Base-by-base conservation (phyloP, 2,329 filamentous ascomycete species). In the Pochonia chlamydosporia region DNA sequence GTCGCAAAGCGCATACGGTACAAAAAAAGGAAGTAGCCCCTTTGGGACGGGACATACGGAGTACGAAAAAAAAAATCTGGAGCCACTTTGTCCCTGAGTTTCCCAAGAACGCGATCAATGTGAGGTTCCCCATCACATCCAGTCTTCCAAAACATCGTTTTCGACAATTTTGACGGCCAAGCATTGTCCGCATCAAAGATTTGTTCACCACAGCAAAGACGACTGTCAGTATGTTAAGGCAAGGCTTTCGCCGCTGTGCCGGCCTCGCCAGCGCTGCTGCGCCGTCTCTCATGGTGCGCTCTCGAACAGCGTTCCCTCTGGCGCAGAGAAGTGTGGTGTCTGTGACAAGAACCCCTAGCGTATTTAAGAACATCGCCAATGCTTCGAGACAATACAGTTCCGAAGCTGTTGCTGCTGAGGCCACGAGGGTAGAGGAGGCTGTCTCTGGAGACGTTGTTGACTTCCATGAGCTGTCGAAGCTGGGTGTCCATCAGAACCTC, bases 401-500 rank as follows among this genome's bases (percentile, higher is more conserved):
- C 31, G 70, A 70, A 49, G 63, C 68, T 4, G 51, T 54, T 16
- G 65, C 60, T 10, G 53, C 54, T 36, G 59, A 59, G 11, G 26
- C 51, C 3, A 51, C 43, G 28, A 23, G 23, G 9, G 40, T 24
- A 24, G 42, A 51, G 8, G 46, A 33, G 5, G 47, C 43, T 21
- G 23, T 59, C 9, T 46, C 56, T 2, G 62, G 55, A 13, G 58
- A 61, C 11, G 42, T 66, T 46, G 63, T 65, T 21, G 59, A 62
- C 5, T 82, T 82, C 54, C 53, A 52, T 10, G 72, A 78, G 2
- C 66, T 82, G 10, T 35, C 52, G 3, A 49, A 58, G 1, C 53
- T 74, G 16, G 75, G 73, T 26, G 78, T 95, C 36, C 74, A 91
- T 60, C 61, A 67, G 21, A 79, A 74, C 49, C 68, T 96, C 44